phyloP scores from a whole-genome alignment of 2,329 filamentous ascomycete genomes.

The Fusarium albosuccineum region DNA sequence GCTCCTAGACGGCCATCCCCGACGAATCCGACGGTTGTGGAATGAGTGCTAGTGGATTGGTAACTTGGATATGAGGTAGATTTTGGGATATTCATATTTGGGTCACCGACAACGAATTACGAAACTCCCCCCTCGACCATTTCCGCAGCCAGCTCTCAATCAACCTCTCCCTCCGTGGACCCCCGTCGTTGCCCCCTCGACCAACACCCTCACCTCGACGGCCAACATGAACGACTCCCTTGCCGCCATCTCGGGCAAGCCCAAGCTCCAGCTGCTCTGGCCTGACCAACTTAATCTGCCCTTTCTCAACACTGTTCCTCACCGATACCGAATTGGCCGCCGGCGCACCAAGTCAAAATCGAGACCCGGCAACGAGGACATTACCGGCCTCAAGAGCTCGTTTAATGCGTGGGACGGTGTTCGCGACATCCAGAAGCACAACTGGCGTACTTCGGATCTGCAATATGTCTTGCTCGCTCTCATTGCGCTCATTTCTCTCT shows the following conservation, averaged over 20 bases:
- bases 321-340: conserved; percentile 56
- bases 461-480: conserved; percentile 84
- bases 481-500: conserved; percentile 84
- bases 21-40: conserved; percentile 35
- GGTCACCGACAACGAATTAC: conserved; percentile 39
- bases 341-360: conserved; percentile 57
- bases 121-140: conserved; percentile 35
- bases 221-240: conserved; percentile 56
- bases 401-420: conserved; percentile 85
- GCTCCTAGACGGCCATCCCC: conserved; percentile 39
- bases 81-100: conserved; percentile 51
- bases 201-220: conserved; percentile 22
- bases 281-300: conserved; percentile 58
- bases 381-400: conserved; percentile 83
- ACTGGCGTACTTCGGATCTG: conserved; percentile 85
- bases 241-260: conserved; percentile 55
- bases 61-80: conserved; percentile 53
- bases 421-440: conserved; percentile 79
- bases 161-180: conserved; percentile 17
- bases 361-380: conserved; percentile 64
- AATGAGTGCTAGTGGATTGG: conserved; percentile 38
- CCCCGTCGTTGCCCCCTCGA: conserved; percentile 16
- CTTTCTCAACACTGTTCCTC: conserved; percentile 58
- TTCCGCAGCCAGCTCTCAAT: conserved; percentile 17
- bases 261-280: conserved; percentile 56